These are phyloP conservation scores for Umbelopsis sp. DNA, from an alignment of 192 early-diverging fungal genomes.

Conservation along the genomic window DNA sequence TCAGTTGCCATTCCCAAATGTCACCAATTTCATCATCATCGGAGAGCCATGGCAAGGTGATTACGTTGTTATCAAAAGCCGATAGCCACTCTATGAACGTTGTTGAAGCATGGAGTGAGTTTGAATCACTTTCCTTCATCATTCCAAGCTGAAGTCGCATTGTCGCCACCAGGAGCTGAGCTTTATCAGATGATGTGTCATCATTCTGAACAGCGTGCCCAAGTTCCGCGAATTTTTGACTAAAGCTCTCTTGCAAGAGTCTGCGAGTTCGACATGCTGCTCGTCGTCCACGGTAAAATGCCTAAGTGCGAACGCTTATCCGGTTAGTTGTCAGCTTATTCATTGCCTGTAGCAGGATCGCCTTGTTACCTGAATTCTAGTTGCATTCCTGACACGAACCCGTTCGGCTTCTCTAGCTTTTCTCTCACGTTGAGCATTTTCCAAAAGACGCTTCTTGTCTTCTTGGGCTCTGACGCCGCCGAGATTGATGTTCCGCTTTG, in stretches of 20 bases:
- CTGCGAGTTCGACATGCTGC: conserved; percentile 27
- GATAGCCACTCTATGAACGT: background rate
- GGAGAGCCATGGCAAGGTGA: background rate
- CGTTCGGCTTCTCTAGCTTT: conserved; percentile 73
- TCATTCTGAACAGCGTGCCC: background rate
- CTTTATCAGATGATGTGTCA: background rate
- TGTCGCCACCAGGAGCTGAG: background rate
- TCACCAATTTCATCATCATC: conserved; percentile 27
- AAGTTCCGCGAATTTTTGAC: background rate
- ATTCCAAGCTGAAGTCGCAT: conserved; percentile 1
- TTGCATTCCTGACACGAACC: conserved; percentile 52
- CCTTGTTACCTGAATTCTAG: conserved; percentile 62
- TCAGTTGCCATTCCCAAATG: conserved; percentile 32
- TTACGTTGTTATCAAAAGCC: background rate
- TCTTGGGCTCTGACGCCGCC: conserved; percentile 71
- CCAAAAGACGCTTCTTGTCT: conserved; percentile 70
- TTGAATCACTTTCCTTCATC: background rate
- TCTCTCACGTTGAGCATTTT: conserved; percentile 73
- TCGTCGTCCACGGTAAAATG: conserved; percentile 61
- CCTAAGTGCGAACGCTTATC: conserved; percentile 34
- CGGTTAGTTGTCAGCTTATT: background rate
- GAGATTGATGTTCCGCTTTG: conserved; percentile 77
- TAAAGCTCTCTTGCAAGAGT: background rate
- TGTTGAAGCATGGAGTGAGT: background rate
- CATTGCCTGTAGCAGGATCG: background rate